These are phyloP conservation scores for Trichoderma sp. DNA, from an alignment of 2,329 filamentous ascomycete species.

Conservation along the genomic window DNA sequence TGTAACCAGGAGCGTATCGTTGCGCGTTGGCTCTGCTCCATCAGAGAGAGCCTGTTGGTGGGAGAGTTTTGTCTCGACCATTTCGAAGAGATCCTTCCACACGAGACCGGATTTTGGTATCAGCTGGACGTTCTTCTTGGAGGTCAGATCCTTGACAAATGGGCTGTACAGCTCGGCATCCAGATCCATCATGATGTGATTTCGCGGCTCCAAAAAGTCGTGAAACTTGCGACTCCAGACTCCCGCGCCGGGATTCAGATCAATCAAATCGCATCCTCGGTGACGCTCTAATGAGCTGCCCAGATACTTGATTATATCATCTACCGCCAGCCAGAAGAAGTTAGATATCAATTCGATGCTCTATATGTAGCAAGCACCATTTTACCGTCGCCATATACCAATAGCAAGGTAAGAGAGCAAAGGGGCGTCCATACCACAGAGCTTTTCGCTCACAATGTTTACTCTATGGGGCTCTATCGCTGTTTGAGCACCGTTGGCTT, in stretches of 20 bases:
- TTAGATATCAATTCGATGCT: background rate
- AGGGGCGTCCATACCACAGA: constrained; percentile 48
- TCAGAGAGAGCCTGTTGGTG: constrained; percentile 52
- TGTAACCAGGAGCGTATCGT: constrained; percentile 73
- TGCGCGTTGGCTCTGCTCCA: constrained; percentile 52
- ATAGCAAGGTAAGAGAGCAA: background rate
- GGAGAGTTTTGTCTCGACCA: constrained; percentile 54
- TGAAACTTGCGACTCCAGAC: constrained; percentile 79
- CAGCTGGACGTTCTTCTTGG: constrained; percentile 51
- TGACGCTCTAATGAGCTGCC: constrained; percentile 68
- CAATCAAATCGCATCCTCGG: constrained; percentile 79
- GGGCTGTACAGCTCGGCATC: constrained; percentile 59
- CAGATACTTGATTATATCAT: constrained; percentile 71
- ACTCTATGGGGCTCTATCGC: constrained; percentile 45
- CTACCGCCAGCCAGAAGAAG: constrained; percentile 41
- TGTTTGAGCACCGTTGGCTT: constrained; percentile 11
- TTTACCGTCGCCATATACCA: background rate
- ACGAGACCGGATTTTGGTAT: constrained; percentile 60
- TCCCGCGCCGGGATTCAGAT: constrained; percentile 79
- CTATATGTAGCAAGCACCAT: background rate
- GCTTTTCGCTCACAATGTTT: constrained; percentile 53
- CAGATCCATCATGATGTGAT: constrained; percentile 81
- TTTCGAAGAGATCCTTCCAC: constrained; percentile 58
- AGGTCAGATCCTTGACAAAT: constrained; percentile 61
- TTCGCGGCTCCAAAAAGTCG: constrained; percentile 71